Conservation (phyloP, 495 filamentous ascomycete species). For the Podospora sp. region DNA sequence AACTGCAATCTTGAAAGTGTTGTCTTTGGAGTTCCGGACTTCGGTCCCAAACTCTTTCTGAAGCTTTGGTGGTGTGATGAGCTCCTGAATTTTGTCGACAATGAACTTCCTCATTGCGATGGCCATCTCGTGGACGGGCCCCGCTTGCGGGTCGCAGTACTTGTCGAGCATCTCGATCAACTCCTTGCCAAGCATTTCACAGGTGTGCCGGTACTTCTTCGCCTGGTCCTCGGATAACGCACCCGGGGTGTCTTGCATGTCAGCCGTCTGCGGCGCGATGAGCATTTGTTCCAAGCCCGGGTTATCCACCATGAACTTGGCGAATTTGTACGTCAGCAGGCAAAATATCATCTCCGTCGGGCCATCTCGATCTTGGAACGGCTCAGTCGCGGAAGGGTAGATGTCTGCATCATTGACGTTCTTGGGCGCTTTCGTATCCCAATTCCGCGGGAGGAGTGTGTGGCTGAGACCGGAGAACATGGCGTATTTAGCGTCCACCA, state of each 20-base stretch:
- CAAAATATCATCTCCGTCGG: constrained; percentile 72
- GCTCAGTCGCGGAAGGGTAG: constrained; percentile 58
- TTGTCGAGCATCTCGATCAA: constrained; percentile 53
- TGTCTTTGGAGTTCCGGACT: constrained; percentile 43
- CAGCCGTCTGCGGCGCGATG: constrained; percentile 39
- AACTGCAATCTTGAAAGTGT: constrained; percentile 51
- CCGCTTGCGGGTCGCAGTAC: constrained; percentile 62
- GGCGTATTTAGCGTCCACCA: constrained; percentile 60
- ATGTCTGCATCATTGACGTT: constrained; percentile 64
- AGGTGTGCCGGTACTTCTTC: constrained; percentile 51
- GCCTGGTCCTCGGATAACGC: constrained; percentile 41
- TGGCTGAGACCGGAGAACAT: constrained; percentile 68
- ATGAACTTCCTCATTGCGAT: constrained; percentile 49
- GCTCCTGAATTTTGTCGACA: constrained; percentile 45
- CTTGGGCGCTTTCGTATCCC: constrained; percentile 53
- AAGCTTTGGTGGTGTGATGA: constrained; percentile 47
- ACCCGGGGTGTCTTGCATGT: constrained; percentile 14
- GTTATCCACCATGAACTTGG: constrained; percentile 50
- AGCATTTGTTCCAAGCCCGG: constrained; percentile 47
- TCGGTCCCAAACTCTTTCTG: constrained; percentile 47
- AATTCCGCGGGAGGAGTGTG: constrained; percentile 49
- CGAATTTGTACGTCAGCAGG: constrained; percentile 56
- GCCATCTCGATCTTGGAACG: constrained; percentile 54
- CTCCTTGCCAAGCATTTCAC: constrained; percentile 47
- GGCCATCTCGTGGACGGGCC: constrained; percentile 61